These are phyloP conservation scores for Wickerhamiella sorbophila DNA, from an alignment of 805 yeast genomes.

Conservation along the genomic window DNA sequence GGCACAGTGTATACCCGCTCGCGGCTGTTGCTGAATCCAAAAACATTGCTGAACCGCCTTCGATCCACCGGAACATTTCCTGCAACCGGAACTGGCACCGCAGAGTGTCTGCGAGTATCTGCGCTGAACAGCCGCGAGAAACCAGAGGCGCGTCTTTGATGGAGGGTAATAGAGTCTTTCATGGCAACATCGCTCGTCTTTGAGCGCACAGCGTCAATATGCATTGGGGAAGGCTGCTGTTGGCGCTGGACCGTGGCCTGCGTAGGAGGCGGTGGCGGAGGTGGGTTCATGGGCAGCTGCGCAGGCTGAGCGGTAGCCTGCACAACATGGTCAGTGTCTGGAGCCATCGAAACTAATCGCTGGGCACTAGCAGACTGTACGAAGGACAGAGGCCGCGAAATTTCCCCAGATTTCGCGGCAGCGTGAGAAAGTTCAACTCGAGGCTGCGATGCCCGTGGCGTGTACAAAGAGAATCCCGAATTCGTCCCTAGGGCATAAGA, in stretches of 20 bases:
- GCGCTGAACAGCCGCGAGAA: background rate
- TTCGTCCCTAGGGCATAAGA: constrained; percentile 2
- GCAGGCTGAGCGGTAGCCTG: background rate
- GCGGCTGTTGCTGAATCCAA: background rate
- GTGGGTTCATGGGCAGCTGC: background rate
- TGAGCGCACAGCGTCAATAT: background rate
- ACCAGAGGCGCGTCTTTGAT: background rate
- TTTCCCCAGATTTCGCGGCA: constrained; percentile 24
- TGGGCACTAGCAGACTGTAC: constrained; percentile 8
- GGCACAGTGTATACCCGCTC: too few species aligned
- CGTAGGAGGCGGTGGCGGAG: background rate
- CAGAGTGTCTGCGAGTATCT: constrained; percentile 9
- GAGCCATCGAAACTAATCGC: constrained; percentile 1
- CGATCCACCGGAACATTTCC: constrained; percentile 4
- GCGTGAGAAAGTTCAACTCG: constrained; percentile 23
- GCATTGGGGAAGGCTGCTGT: background rate
- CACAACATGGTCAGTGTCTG: background rate
- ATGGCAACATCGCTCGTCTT: background rate
- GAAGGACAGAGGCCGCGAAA: constrained; percentile 21
- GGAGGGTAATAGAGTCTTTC: background rate
- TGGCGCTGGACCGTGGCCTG: background rate
- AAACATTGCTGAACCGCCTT: constrained; percentile 16
- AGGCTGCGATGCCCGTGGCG: constrained; percentile 22
- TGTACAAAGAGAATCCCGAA: constrained; percentile 9
- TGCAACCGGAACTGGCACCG: constrained; percentile 7